Base-by-base conservation (phyloP, 495 filamentous ascomycete genomes). In the Tuber brumale region DNA sequence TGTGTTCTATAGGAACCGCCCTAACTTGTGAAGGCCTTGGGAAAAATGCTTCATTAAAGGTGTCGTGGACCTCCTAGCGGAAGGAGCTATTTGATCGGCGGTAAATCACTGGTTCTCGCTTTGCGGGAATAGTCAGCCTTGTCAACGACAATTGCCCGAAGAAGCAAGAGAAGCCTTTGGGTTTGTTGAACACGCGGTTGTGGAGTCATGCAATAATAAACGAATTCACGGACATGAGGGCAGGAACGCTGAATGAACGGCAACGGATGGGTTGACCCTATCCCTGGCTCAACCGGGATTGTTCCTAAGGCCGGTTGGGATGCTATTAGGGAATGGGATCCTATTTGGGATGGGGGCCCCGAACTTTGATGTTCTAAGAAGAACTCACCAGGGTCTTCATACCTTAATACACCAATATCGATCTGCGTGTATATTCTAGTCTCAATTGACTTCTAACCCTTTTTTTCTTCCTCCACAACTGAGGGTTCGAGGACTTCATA, bases 171-270 rank as follows among this genome's bases (percentile, higher is more conserved):
- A 84, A 83, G 57, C 85, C 86, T 1, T 81, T 91, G 44, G 89
- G 90, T 1, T 91, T 91, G 81, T 80, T 92, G 61, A 92, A 91
- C 77, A 90, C 90, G 1, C 89, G 88, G 88, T 82, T 92, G 23
- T 92, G 91, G 82, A 85, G 84, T 16, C 80, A 80, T 6, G 85
- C 83, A 1, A 80, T 84, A 39, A 76, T 80, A 12, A 75, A 81
- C 37, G 88, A 86, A 0, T 85, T 91, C 42, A 90, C 85, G 0
- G 89, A 92, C 83, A 89, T 91, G 43, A 85, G 87, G 8, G 76
- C 83, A 16, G 90, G 88, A 19, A 87, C 16, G 81, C 74, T 1
- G 89, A 89, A 23, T 91, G 90, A 77, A 80, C 35, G 86, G 87
- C 0, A 77, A 46, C 12, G 80, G 75, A 76, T 74, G 82, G 77